Evolutionary conservation across 352 stramenopile species (phyloP).

Genomic region (Phytophthora quininea): DNA sequence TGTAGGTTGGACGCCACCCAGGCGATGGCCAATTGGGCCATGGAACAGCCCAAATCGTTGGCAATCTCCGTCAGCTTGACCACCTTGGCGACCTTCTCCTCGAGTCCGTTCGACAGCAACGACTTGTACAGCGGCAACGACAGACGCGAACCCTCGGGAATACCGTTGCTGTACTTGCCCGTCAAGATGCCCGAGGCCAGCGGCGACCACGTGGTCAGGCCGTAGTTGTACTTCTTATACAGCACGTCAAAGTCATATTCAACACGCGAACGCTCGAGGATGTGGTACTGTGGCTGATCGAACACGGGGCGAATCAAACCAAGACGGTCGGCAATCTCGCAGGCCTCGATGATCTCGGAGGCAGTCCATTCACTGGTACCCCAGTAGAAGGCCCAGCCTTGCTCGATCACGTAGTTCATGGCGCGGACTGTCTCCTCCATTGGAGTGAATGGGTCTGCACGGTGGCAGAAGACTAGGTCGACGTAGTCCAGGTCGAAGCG

Average conservation of each 20-base stretch:
- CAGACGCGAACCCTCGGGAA: slow-evolving; percentile 70
- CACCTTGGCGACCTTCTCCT: slow-evolving; percentile 56
- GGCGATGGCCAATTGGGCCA: slow-evolving; percentile 66
- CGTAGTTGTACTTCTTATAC: slow-evolving; percentile 80
- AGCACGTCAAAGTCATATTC: slow-evolving; percentile 74
- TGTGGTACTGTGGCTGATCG: slow-evolving; percentile 80
- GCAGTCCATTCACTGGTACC: slow-evolving; percentile 79
- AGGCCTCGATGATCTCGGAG: slow-evolving; percentile 73
- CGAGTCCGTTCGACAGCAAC: slow-evolving; percentile 52
- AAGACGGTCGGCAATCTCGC: slow-evolving; percentile 49
- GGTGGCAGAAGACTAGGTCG: slow-evolving; percentile 76
- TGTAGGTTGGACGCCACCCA: slow-evolving; percentile 62
- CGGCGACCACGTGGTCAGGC: slow-evolving; percentile 76
- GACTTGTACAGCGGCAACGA: slow-evolving; percentile 59
- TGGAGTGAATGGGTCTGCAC: slow-evolving; percentile 57
- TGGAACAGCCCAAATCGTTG: slow-evolving; percentile 64
- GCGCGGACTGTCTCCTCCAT: slow-evolving; percentile 71
- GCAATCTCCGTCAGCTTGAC: slow-evolving; percentile 54
- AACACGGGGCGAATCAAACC: slow-evolving; percentile 47
- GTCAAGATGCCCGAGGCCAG: slow-evolving; percentile 74
- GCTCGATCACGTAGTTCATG: slow-evolving; percentile 68
- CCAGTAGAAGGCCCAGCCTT: slow-evolving; percentile 60
- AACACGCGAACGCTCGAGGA: slow-evolving; percentile 70
- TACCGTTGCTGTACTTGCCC: slow-evolving; percentile 84
- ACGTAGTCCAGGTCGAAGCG: slow-evolving; percentile 64